These are phyloP conservation scores for Triticum timopheevii DNA, from an alignment of 176 grass and related monocot genomes.

Conservation along the genomic window DNA sequence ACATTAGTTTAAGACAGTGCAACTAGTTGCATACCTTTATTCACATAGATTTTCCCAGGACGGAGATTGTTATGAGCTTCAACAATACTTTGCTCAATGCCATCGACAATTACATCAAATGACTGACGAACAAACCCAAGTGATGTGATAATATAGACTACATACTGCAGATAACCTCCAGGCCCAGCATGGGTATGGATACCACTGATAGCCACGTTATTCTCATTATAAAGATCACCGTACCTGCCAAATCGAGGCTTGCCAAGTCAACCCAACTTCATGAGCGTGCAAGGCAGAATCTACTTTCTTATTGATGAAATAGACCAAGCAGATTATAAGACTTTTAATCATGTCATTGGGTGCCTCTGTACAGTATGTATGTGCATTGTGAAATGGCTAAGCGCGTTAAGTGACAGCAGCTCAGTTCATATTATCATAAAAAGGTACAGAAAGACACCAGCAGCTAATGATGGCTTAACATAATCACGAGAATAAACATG, in stretches of 20 bases:
- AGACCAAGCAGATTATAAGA: background rate
- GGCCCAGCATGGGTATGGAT: slow-evolving; percentile 97
- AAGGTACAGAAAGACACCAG: background rate
- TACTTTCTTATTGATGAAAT: background rate
- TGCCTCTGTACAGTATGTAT: slow-evolving; percentile 7
- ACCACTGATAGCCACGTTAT: slow-evolving; percentile 90
- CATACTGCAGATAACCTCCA: slow-evolving; percentile 97
- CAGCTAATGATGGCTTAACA: background rate
- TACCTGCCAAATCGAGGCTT: slow-evolving; percentile 65
- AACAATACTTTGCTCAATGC: slow-evolving; percentile 89
- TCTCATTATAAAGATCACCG: slow-evolving; percentile 79
- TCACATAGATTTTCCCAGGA: slow-evolving; percentile 80
- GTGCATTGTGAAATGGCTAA: slow-evolving; percentile 17
- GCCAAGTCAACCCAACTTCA: slow-evolving; percentile 19
- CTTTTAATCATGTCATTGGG: background rate
- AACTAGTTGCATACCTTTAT: slow-evolving; percentile 63
- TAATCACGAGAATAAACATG: background rate
- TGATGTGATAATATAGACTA: slow-evolving; percentile 94
- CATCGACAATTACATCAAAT: slow-evolving; percentile 92
- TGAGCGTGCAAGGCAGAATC: background rate
- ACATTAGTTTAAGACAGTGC: background rate
- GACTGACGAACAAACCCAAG: slow-evolving; percentile 96
- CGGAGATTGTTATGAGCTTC: slow-evolving; percentile 89
- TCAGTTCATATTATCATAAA: background rate
- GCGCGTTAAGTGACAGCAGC: background rate